Evolutionary conservation across 2,329 filamentous ascomycete species (phyloP), one percentile per base, ranked within the genome.

Genomic region (Stylonectria norvegica): DNA sequence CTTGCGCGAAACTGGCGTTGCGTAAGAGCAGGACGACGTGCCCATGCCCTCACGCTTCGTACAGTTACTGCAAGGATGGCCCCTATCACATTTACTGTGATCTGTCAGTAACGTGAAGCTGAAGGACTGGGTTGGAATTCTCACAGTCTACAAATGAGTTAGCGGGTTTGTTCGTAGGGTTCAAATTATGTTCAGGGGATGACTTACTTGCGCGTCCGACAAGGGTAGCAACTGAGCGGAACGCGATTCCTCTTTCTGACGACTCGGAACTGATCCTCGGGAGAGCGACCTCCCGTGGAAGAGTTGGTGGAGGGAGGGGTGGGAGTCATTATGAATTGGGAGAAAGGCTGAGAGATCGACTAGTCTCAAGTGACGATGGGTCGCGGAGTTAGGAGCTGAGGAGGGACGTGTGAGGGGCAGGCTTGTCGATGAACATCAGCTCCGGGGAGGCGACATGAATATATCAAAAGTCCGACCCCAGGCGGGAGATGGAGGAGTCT

Each of bases 221-320:
- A 97, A 20, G 90, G 88, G 52, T 84, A 87, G 64, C 91, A 97
- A 58, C 89, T 96, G 35, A 97, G 73, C 33, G 91, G 91, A 12
- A 96, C 84, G 44, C 91, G 78, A 60, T 97, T 96, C 62, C 91
- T 81, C 71, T 94, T 95, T 52, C 91, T 83, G 44, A 96, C 86
- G 36, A 96, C 84, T 55, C 88, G 81, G 59, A 87, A 95, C 52
- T 91, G 85, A 38, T 86, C 81, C 63, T 95, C 88, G 22, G 90
- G 89, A 31, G 89, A 95, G 48, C 86, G 84, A 17, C 72, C 76
- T 49, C 85, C 80, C 43, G 82, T 82, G 50, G 89, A 93, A 7
- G 87, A 86, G 23, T 81, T 83, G 38, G 85, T 87, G 20, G 86
- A 89, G 15, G 85, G 82, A 40, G 87, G 85, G 36, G 86, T 89